Conservation (phyloP, 176 grass and related monocot species). For the Rhynchospora tenuis region DNA sequence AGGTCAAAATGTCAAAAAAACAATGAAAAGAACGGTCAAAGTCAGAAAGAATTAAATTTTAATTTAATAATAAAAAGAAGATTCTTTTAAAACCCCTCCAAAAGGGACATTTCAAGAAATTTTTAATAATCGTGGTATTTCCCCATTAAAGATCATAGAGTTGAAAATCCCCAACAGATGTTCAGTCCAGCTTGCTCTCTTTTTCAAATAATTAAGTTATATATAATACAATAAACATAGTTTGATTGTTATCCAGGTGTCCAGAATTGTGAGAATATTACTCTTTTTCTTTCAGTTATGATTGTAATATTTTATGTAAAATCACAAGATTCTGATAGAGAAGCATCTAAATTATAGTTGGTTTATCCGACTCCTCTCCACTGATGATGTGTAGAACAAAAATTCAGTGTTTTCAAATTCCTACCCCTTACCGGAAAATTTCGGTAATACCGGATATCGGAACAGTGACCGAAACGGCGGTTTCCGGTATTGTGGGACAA, state of each 20-base stretch:
- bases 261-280: not conserved
- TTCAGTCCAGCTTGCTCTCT: not conserved
- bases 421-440: too few relatives aligned
- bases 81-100: not conserved
- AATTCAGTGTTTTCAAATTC: too few relatives aligned
- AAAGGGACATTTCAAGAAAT: not conserved
- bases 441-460: too few relatives aligned
- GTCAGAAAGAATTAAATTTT: not conserved
- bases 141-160: not conserved
- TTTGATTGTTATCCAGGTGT: not conserved
- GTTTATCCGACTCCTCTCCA: too few relatives aligned
- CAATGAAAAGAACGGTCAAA: slow-evolving; percentile 1
- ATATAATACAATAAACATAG: not conserved
- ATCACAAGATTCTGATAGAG: not conserved
- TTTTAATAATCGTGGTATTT: slow-evolving; percentile 2
- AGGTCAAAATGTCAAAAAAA: slow-evolving; percentile 4
- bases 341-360: too few relatives aligned
- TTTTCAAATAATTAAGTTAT: not conserved
- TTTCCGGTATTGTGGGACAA: too few relatives aligned
- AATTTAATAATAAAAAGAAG: not conserved
- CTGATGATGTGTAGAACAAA: too few relatives aligned
- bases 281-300: not conserved
- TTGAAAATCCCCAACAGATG: not conserved
- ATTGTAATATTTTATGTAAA: not conserved
- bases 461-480: too few relatives aligned